Evolutionary conservation across 2,329 filamentous ascomycete species (phyloP), one percentile per base, ranked within the genome.

Genomic region (Xylariaceae sp.): DNA sequence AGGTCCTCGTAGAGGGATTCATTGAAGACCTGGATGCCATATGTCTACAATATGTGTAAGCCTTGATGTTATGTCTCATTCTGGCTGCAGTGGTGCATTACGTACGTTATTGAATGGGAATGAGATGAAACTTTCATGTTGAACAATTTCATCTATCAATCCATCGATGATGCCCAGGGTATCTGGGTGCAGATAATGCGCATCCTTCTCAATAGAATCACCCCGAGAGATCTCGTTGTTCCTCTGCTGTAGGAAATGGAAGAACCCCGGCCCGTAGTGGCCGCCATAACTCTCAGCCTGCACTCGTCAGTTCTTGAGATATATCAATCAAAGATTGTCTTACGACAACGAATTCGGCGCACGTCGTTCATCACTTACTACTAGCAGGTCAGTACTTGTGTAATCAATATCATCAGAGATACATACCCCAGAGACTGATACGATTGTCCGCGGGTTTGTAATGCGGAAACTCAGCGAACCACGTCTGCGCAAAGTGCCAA

Each of bases 401-500:
- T n/a, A n/a, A n/a, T n/a, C n/a, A n/a, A n/a, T n/a, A n/a, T n/a
- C n/a, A n/a, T n/a, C n/a, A n/a, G n/a, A n/a, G n/a, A n/a, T n/a
- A n/a, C n/a, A n/a, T n/a, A n/a, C n/a, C 53, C 37, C 54, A 64
- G 47, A 64, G 56, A 11, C 52, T 46, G 22, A 60, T 53, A 16
- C 52, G 55, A 25, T 52, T 35, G 34, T 60, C 50, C 21, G 10
- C 27, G 3, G 44, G 39, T 22, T 39, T 47, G 47, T 53, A 54
- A 2, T 77, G 50, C 66, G 67, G 45, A 67, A 67, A 56, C 4
- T 51, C 38, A 23, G 67, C 53, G 45, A 69, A 69, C 52, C 66
- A 73, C 4, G 64, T 60, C 25, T 67, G 64, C 43, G 71, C 70
- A 1, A 66, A 67, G 5, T 71, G 70, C 25, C 70, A 67, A 47